Conservation (phyloP, 208 protist genomes). For the Trypanosoma brucei region DNA sequence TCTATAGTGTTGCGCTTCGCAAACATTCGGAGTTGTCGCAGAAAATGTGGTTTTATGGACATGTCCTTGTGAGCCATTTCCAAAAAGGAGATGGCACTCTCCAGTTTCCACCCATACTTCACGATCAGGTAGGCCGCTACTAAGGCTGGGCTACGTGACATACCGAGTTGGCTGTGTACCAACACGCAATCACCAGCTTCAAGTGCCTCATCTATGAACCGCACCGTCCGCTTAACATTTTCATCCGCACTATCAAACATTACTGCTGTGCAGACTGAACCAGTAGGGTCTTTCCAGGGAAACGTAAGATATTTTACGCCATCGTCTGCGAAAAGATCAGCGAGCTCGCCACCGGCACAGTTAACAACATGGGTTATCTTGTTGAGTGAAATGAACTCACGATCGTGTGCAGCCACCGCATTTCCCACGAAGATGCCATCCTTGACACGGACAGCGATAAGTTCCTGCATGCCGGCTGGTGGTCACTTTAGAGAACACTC, state of each 20-base stretch:
- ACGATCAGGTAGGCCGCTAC: slow-evolving; percentile 88
- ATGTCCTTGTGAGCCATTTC: slow-evolving; percentile 87
- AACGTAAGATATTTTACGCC: slow-evolving; percentile 88
- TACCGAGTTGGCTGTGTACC: slow-evolving; percentile 81
- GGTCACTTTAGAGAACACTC: background rate
- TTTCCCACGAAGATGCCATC: slow-evolving; percentile 93
- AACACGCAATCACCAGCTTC: slow-evolving; percentile 82
- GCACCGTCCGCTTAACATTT: slow-evolving; percentile 62
- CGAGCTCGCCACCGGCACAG: slow-evolving; percentile 82
- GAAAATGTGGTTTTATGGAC: slow-evolving; percentile 88
- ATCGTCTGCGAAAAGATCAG: slow-evolving; percentile 74
- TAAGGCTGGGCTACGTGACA: slow-evolving; percentile 76
- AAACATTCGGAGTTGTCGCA: slow-evolving; percentile 83
- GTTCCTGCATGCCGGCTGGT: slow-evolving; percentile 38
- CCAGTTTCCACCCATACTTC: slow-evolving; percentile 90
- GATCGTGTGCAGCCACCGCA: slow-evolving; percentile 69
- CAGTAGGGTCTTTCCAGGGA: slow-evolving; percentile 80
- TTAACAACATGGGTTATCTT: slow-evolving; percentile 92
- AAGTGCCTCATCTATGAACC: slow-evolving; percentile 87
- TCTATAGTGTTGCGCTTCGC: slow-evolving; percentile 77
- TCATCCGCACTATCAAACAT: slow-evolving; percentile 82
- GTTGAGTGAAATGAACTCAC: slow-evolving; percentile 88
- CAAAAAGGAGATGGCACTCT: slow-evolving; percentile 78
- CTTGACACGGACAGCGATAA: slow-evolving; percentile 88
- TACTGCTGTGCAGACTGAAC: slow-evolving; percentile 68